These are phyloP conservation scores for Wolfiporia cocos DNA, from an alignment of 1,284 basidiomycete genomes.

Conservation along the genomic window DNA sequence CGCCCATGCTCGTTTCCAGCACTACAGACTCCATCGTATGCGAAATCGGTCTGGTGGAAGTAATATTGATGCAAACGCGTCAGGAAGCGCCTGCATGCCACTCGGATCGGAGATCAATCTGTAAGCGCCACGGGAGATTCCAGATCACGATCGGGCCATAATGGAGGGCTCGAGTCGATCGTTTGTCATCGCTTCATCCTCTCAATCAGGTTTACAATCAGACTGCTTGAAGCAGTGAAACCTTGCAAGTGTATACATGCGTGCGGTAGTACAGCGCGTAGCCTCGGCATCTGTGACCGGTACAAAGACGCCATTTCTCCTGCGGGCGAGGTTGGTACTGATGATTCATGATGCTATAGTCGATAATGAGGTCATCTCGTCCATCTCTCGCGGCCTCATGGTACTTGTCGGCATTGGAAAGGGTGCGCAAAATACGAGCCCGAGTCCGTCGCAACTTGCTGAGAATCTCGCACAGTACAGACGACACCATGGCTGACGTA, in stretches of 20 bases:
- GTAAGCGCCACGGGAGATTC: too few relatives aligned
- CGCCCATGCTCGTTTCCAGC: slow-evolving; percentile 84
- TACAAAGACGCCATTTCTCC: slow-evolving; percentile 19
- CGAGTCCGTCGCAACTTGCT: too few relatives aligned
- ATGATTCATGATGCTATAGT: slow-evolving; percentile 36
- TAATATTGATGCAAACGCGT: not conserved
- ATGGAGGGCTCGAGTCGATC: too few relatives aligned
- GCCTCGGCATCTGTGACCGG: slow-evolving; percentile 70
- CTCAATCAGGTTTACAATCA: not conserved
- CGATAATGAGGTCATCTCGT: slow-evolving; percentile 65
- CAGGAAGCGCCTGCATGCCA: too few relatives aligned
- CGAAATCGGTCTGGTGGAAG: not conserved
- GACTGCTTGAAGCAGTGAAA: too few relatives aligned
- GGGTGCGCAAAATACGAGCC: too few relatives aligned
- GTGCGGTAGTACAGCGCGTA: slow-evolving; percentile 75
- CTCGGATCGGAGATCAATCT: too few relatives aligned
- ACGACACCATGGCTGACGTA: slow-evolving; percentile 73
- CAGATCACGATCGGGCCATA: too few relatives aligned
- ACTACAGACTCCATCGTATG: slow-evolving; percentile 57
- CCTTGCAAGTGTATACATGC: too few relatives aligned
- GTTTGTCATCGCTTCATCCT: too few relatives aligned
- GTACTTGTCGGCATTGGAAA: slow-evolving; percentile 82
- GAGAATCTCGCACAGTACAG: slow-evolving; percentile 34
- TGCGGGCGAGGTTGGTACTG: not conserved
- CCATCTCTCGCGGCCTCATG: slow-evolving; percentile 79